A percentile compares a stretch with the other conserved stretches of the same genome.
Conservation (phyloP, 2,329 filamentous ascomycete genomes). For the Trichoderma brevicompactum region DNA sequence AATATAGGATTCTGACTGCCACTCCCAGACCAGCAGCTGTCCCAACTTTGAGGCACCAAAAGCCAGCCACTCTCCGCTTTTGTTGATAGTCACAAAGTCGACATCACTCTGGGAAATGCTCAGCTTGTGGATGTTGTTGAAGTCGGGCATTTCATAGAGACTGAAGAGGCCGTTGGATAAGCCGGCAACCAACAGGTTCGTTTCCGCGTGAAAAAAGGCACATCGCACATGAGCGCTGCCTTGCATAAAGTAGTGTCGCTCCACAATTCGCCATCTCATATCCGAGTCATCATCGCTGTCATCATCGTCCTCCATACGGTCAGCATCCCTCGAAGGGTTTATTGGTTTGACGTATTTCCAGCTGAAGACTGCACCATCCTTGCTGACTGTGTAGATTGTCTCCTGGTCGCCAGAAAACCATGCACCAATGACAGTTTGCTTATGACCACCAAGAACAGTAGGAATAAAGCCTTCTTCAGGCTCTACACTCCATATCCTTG, state of each 20-base stretch:
- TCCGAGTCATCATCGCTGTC: conserved; percentile 63
- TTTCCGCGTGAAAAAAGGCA: conserved; percentile 83
- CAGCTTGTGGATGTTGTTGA: conserved; percentile 88
- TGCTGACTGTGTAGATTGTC: conserved; percentile 93
- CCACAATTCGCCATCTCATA: conserved; percentile 87
- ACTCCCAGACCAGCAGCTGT: conserved; percentile 98
- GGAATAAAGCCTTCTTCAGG: conserved; percentile 86
- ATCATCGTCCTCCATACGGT: conserved; percentile 62
- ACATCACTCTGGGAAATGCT: conserved; percentile 98
- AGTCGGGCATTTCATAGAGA: conserved; percentile 93
- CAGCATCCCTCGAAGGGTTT: conserved; percentile 59
- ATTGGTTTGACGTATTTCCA: conserved; percentile 80
- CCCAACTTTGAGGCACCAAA: conserved; percentile 95
- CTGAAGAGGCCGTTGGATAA: conserved; percentile 95
- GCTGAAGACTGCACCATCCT: conserved; percentile 93
- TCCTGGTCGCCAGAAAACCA: conserved; percentile 97
- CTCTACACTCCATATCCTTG: conserved; percentile 92
- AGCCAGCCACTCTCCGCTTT: conserved; percentile 93
- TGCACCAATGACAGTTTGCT: conserved; percentile 88
- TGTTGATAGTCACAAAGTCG: conserved; percentile 92
- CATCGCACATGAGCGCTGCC: conserved; percentile 85
- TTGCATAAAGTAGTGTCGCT: conserved; percentile 93
- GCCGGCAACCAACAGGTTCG: conserved; percentile 91
- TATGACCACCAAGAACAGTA: conserved; percentile 87
- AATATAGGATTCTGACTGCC: conserved; percentile 99